Conservation (phyloP, 768 basidiomycete species). For the Lentinula edodes region DNA sequence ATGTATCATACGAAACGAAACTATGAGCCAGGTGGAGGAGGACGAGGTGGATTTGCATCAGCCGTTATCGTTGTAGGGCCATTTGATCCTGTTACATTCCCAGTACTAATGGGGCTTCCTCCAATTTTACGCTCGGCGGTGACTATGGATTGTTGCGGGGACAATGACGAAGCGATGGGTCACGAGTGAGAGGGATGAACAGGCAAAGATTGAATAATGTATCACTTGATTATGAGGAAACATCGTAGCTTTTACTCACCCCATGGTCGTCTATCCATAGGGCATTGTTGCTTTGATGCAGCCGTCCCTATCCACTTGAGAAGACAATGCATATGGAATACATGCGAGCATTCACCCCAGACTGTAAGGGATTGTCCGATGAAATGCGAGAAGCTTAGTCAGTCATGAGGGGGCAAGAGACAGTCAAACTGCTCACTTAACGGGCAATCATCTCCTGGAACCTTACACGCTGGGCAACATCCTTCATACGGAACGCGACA, state of each 20-base stretch:
- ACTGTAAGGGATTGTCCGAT: conserved; percentile 42
- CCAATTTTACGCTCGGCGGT: conserved; percentile 52
- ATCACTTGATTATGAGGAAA: too few species aligned
- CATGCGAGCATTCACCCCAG: conserved; percentile 96
- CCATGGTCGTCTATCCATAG: conserved; percentile 96
- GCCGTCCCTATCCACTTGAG: conserved; percentile 92
- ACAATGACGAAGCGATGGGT: background rate
- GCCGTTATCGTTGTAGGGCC: background rate
- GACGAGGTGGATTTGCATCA: background rate
- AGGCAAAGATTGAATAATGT: background rate
- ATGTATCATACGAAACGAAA: too few species aligned
- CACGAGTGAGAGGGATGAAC: background rate
- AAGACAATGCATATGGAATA: conserved; percentile 98
- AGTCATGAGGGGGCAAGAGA: background rate
- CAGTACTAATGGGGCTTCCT: background rate
- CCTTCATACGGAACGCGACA: conserved; percentile 91
- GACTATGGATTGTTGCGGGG: conserved; percentile 23
- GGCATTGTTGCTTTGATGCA: conserved; percentile 92
- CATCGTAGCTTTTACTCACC: conserved; percentile 39
- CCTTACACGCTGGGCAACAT: conserved; percentile 92
- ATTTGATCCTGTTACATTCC: background rate
- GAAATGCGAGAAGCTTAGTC: conserved; percentile 14
- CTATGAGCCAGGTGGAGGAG: background rate
- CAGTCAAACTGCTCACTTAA: conserved; percentile 53
- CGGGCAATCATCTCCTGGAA: conserved; percentile 95